phyloP scores from a whole-genome alignment of 306 rosid species.

The Carpinus fangiana region DNA sequence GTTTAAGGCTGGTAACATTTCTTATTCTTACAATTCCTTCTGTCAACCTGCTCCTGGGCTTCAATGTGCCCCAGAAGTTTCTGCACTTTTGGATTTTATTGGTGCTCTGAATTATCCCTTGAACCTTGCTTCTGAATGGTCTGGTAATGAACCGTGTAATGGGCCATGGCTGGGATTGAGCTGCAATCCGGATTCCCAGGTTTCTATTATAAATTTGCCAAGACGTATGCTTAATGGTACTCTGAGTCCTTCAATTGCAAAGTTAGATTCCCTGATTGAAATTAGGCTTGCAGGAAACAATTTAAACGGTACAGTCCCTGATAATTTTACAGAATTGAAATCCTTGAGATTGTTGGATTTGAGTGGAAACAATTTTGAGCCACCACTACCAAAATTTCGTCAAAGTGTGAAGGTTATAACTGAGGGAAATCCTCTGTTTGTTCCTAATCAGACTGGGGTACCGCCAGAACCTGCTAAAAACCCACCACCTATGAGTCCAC shows the following conservation, averaged over 20 bases:
- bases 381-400: slow-evolving; percentile 63
- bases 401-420: slow-evolving; percentile 42
- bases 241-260: slow-evolving; percentile 71
- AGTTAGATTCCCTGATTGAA: slow-evolving; percentile 56
- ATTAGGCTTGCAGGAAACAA: slow-evolving; percentile 60
- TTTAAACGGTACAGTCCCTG: slow-evolving; percentile 55
- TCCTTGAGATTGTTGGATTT: slow-evolving; percentile 68
- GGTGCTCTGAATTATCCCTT: slow-evolving; percentile 57
- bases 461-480: slow-evolving; percentile 26
- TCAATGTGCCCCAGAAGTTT: slow-evolving; percentile 58
- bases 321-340: slow-evolving; percentile 42
- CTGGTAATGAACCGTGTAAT: slow-evolving; percentile 69
- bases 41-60: slow-evolving; percentile 62
- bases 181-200: slow-evolving; percentile 53
- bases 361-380: slow-evolving; percentile 56
- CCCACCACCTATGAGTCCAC: slow-evolving; percentile 35
- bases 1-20: slow-evolving; percentile 52
- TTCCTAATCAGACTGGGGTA: slow-evolving; percentile 32
- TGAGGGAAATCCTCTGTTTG: slow-evolving; percentile 55
- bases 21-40: slow-evolving; percentile 54
- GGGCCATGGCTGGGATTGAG: slow-evolving; percentile 76
- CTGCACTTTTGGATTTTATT: slow-evolving; percentile 60
- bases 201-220: slow-evolving; percentile 69
- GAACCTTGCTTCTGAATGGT: slow-evolving; percentile 63
- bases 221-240: slow-evolving; percentile 55